Conservation (phyloP, 176 grass and related monocot species). For the Puya raimondii region DNA sequence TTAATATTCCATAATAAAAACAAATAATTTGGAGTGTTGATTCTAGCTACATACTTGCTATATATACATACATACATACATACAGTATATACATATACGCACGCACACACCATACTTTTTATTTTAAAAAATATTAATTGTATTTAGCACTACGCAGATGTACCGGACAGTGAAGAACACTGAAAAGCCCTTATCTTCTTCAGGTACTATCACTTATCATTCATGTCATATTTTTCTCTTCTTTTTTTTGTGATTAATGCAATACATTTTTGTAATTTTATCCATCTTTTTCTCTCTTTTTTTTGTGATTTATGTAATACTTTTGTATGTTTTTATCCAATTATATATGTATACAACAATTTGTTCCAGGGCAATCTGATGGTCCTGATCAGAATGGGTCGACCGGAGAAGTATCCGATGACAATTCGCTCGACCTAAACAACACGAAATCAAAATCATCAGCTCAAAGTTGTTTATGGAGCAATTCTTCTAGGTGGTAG, state of each 20-base stretch:
- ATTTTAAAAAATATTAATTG: not conserved
- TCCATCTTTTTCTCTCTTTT: slow-evolving; percentile 26
- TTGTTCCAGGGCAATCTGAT: slow-evolving; percentile 38
- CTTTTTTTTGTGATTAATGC: slow-evolving; percentile 31
- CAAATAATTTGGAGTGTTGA: too few relatives aligned
- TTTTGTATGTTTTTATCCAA: not conserved
- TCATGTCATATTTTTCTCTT: slow-evolving; percentile 16
- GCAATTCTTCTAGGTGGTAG: slow-evolving; percentile 49
- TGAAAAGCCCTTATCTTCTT: slow-evolving; percentile 58
- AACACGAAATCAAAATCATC: slow-evolving; percentile 10
- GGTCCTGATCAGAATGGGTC: slow-evolving; percentile 45
- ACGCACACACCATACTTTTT: slow-evolving; percentile 1
- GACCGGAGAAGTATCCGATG: slow-evolving; percentile 56
- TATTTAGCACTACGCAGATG: slow-evolving; percentile 37
- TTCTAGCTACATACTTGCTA: slow-evolving; percentile 7
- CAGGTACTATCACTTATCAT: slow-evolving; percentile 37
- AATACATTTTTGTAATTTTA: slow-evolving; percentile 10
- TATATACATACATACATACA: not conserved
- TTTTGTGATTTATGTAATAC: not conserved
- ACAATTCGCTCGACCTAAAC: slow-evolving; percentile 40
- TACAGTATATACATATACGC: not conserved
- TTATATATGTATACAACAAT: not conserved
- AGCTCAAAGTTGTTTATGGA: slow-evolving; percentile 39
- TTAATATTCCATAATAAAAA: too few relatives aligned
- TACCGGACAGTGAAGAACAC: slow-evolving; percentile 78